Percentiles rank a stretch among this genome's conserved stretches.
Conservation (phyloP, 169 alveolate genomes). For the Babesia divergens region DNA sequence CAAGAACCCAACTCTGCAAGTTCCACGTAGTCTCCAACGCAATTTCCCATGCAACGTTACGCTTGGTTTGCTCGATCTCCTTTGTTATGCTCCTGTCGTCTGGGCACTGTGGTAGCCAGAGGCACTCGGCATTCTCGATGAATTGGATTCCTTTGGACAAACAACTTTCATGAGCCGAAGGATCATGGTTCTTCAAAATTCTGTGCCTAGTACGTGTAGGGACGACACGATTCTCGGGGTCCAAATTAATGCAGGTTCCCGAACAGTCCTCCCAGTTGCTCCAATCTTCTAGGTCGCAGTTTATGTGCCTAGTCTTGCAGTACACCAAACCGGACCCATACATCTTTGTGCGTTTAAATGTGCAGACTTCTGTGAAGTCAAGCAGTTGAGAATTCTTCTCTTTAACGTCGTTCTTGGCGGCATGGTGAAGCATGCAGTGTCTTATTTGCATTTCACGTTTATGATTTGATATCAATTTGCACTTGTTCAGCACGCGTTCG, state of each 20-base stretch:
- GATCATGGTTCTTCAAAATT: background rate
- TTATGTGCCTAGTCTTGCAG: conserved; percentile 26
- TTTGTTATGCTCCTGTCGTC: background rate
- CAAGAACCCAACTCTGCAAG: conserved; percentile 19
- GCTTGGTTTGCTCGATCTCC: background rate
- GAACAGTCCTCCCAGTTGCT: conserved; percentile 23
- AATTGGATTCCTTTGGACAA: background rate
- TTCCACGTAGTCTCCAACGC: background rate
- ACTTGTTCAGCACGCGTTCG: conserved; percentile 1
- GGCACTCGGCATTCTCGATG: conserved; percentile 5
- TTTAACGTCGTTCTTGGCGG: background rate
- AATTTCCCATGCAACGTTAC: conserved; percentile 17
- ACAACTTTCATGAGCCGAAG: background rate
- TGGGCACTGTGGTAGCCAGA: conserved; percentile 54
- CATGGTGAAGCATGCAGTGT: conserved; percentile 11
- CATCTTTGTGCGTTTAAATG: background rate
- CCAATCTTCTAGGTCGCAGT: conserved; percentile 27
- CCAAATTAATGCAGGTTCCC: background rate
- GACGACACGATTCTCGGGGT: background rate
- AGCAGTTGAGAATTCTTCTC: background rate
- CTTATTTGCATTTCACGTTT: background rate
- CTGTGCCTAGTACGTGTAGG: conserved; percentile 6
- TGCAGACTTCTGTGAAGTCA: background rate
- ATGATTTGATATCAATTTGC: conserved; percentile 2
- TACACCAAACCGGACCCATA: conserved; percentile 50